These are phyloP conservation scores for Penstemon barbatus DNA, from an alignment of 257 asterid species.

Conservation along the genomic window DNA sequence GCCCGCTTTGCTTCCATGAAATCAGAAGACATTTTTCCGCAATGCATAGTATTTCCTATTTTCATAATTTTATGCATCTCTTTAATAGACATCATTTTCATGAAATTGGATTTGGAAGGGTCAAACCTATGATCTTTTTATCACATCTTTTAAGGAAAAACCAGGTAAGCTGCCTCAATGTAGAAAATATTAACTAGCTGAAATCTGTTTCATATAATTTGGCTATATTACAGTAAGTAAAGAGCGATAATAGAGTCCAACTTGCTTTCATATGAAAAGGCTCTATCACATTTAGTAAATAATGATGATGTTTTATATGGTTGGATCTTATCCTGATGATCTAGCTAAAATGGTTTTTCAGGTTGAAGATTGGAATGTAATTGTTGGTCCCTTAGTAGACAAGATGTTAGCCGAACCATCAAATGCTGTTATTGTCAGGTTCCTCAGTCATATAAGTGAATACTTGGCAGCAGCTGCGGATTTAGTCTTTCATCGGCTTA, in stretches of 20 bases:
- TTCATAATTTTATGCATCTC: too few relatives aligned
- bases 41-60: too few relatives aligned
- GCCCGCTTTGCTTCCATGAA: too few relatives aligned
- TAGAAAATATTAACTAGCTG: neutral
- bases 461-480: slow-evolving; percentile 70
- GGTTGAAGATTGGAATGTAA: slow-evolving; percentile 75
- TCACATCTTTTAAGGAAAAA: too few relatives aligned
- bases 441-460: slow-evolving; percentile 77
- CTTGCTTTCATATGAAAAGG: slow-evolving; percentile 5
- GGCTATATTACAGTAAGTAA: neutral
- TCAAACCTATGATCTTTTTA: too few relatives aligned
- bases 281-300: neutral
- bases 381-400: slow-evolving; percentile 63
- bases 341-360: slow-evolving; percentile 32
- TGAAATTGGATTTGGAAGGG: too few relatives aligned
- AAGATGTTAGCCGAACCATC: slow-evolving; percentile 84
- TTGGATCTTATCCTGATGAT: slow-evolving; percentile 20
- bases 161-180: neutral
- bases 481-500: slow-evolving; percentile 58
- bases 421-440: slow-evolving; percentile 76
- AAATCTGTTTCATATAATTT: slow-evolving; percentile 7
- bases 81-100: too few relatives aligned
- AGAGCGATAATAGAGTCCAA: neutral
- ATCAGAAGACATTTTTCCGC: too few relatives aligned
- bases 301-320: slow-evolving; percentile 18